Percentiles rank a stretch among this genome's conserved stretches.
phyloP scores from a whole-genome alignment of 768 basidiomycete species.

The Boletus subcaerulescens region DNA sequence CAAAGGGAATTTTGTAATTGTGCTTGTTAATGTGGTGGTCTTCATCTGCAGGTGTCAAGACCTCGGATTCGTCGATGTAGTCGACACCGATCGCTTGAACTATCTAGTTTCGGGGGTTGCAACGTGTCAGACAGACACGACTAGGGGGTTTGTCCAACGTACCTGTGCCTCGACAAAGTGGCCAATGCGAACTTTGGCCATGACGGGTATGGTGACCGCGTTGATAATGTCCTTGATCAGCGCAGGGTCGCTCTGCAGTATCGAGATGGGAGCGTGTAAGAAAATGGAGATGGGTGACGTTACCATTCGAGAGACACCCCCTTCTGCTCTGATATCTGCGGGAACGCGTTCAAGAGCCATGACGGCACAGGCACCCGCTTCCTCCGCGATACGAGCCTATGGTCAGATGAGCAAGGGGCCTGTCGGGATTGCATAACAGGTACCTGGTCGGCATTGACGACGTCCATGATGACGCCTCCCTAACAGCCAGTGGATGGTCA shows the following conservation, averaged over 20 bases:
- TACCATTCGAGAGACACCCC: slow-evolving; percentile 97
- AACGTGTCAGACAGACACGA: background rate
- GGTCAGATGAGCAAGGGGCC: background rate
- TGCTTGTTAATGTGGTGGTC: slow-evolving; percentile 98
- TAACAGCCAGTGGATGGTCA: slow-evolving; percentile 20
- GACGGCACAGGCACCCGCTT: slow-evolving; percentile 96
- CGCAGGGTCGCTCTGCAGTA: slow-evolving; percentile 75
- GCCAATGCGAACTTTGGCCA: slow-evolving; percentile 95
- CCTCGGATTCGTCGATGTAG: slow-evolving; percentile 95
- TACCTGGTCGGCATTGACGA: slow-evolving; percentile 73
- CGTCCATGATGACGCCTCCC: slow-evolving; percentile 96
- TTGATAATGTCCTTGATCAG: slow-evolving; percentile 97
- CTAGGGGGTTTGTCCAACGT: slow-evolving; percentile 3
- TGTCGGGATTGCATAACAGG: too few species aligned
- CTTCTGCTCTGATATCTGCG: slow-evolving; percentile 87
- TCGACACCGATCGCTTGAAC: slow-evolving; percentile 92
- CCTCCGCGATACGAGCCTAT: slow-evolving; percentile 93
- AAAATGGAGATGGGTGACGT: slow-evolving; percentile 22
- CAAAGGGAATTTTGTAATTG: slow-evolving; percentile 91
- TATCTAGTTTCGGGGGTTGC: slow-evolving; percentile 51
- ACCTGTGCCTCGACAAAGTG: slow-evolving; percentile 98
- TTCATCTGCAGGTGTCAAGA: slow-evolving; percentile 94
- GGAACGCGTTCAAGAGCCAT: slow-evolving; percentile 97
- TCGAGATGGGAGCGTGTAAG: background rate
- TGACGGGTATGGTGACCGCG: slow-evolving; percentile 95